Evolutionary conservation across 192 early-diverging fungal genomes (phyloP).

Genomic region (Lobosporangium transversale): DNA sequence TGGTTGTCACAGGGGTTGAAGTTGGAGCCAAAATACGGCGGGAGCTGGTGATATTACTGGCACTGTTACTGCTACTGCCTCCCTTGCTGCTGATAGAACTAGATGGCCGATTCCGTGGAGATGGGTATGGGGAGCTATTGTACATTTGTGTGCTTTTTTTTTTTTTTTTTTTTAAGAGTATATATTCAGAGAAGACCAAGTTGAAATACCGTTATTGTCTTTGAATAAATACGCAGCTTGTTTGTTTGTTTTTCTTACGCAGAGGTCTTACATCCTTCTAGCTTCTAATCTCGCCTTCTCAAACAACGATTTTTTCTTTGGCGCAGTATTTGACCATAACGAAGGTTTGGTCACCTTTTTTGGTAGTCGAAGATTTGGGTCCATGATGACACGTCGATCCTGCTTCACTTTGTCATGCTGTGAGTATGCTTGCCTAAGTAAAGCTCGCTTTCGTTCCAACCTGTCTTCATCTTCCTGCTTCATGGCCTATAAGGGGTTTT

Average conservation of each 20-base stretch:
- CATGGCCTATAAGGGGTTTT: constrained; percentile 19
- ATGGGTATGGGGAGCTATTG: constrained; percentile 30
- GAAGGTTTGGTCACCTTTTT: constrained; percentile 2
- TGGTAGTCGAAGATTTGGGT: constrained; percentile 29
- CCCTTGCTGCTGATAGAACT: background rate
- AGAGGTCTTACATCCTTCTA: constrained; percentile 29
- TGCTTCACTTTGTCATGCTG: constrained; percentile 35
- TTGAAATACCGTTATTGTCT: no score
- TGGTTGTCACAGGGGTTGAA: constrained; percentile 1
- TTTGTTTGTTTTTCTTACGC: no score
- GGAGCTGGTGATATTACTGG: background rate
- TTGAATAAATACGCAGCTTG: no score
- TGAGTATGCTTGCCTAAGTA: constrained; percentile 36
- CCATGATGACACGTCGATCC: constrained; percentile 41
- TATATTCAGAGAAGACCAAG: no score
- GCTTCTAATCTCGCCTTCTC: constrained; percentile 48
- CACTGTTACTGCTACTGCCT: background rate
- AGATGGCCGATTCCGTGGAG: constrained; percentile 11
- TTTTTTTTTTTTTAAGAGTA: background rate
- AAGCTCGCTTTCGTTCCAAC: constrained; percentile 18
- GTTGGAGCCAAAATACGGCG: constrained; percentile 22
- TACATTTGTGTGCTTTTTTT: constrained; percentile 38
- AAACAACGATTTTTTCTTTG: constrained; percentile 42
- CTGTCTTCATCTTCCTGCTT: constrained; percentile 34
- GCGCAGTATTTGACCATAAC: constrained; percentile 5